phyloP scores from a whole-genome alignment of 192 early-diverging fungal genomes.

The Jimgerdemannia flammicorona region DNA sequence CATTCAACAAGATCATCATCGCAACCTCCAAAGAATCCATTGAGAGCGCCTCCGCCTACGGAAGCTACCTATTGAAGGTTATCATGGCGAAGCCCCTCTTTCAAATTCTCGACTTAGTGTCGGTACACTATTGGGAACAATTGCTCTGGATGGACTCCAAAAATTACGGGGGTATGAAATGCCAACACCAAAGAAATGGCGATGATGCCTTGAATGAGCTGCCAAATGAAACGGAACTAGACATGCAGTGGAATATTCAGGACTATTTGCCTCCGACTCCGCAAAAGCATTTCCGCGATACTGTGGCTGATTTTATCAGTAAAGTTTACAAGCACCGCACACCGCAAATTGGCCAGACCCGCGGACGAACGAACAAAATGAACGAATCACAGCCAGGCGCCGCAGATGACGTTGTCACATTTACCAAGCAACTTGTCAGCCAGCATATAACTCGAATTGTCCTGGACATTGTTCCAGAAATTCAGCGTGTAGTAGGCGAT shows the following conservation, averaged over 20 bases:
- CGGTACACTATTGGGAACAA: conserved; percentile 73
- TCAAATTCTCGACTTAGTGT: conserved; percentile 64
- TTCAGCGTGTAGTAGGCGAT: conserved; percentile 34
- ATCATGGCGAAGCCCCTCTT: conserved; percentile 73
- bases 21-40: conserved; percentile 75
- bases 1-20: conserved; percentile 77
- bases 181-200: background rate
- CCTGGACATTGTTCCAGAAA: conserved; percentile 56
- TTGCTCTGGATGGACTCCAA: conserved; percentile 90
- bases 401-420: background rate
- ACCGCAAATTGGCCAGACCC: background rate
- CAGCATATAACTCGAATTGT: conserved; percentile 62
- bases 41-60: conserved; percentile 67
- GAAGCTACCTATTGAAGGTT: conserved; percentile 66
- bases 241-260: conserved; percentile 89
- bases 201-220: background rate
- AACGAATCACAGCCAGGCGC: conserved; percentile 2
- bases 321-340: conserved; percentile 49
- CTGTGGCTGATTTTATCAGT: conserved; percentile 71
- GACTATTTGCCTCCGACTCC: conserved; percentile 78
- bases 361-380: background rate
- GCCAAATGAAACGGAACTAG: conserved; percentile 10
- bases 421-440: conserved; percentile 39
- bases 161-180: conserved; percentile 77
- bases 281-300: conserved; percentile 65